Conservation (phyloP, 371 early-diverging fungal species). For the Vairimorpha necatrix region DNA sequence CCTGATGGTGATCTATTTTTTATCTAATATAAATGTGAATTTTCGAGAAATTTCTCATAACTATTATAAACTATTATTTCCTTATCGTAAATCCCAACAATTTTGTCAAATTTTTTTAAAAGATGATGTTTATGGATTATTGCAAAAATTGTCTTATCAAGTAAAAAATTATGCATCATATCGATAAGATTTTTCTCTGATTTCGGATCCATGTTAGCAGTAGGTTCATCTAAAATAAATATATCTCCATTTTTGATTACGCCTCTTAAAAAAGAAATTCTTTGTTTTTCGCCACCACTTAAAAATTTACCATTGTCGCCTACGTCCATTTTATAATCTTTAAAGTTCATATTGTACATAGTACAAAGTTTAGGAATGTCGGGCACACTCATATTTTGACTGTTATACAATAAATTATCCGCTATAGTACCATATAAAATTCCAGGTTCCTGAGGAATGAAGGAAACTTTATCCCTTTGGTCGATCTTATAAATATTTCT, state of each 20-base stretch:
- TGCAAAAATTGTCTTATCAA: constrained; percentile 72
- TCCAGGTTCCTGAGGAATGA: constrained; percentile 79
- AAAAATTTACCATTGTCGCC: constrained; percentile 75
- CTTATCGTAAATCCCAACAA: constrained; percentile 64
- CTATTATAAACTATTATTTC: constrained; percentile 24
- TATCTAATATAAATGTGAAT: constrained; percentile 14
- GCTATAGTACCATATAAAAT: constrained; percentile 72
- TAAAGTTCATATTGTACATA: constrained; percentile 71
- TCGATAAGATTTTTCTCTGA: constrained; percentile 80
- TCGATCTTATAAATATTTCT: constrained; percentile 67
- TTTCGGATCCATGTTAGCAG: constrained; percentile 68
- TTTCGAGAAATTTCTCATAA: constrained; percentile 26
- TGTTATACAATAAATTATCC: constrained; percentile 71
- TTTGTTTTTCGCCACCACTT: constrained; percentile 80
- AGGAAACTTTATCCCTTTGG: constrained; percentile 70
- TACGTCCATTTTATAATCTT: constrained; percentile 68
- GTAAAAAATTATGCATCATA: constrained; percentile 71
- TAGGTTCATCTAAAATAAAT: constrained; percentile 67
- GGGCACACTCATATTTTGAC: constrained; percentile 57
- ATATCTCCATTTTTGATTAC: constrained; percentile 66
- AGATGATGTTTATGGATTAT: constrained; percentile 80
- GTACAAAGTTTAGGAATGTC: constrained; percentile 68
- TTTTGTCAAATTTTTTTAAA: constrained; percentile 68
- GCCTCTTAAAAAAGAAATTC: constrained; percentile 69
- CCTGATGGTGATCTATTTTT: too few relatives aligned